Evolutionary conservation across 768 basidiomycete genomes (phyloP), one percentile per base, ranked within the genome.

Genomic region (Leccinum aurantiacum): DNA sequence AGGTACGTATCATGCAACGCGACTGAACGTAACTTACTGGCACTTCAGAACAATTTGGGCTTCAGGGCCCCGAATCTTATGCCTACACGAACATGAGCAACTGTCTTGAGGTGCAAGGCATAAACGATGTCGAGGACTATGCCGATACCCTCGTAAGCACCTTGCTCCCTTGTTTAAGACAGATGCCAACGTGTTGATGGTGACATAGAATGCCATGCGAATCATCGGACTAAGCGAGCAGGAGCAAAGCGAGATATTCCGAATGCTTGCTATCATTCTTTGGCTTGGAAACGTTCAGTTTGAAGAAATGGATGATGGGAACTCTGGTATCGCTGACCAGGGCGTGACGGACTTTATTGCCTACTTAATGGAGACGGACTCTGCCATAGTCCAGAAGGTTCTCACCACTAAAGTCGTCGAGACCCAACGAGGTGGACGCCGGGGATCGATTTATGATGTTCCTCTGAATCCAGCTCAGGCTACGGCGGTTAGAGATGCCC

Each of bases 241-340:
- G 9, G 97, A 99, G 72, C 95, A 98, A 72, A 85, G 78, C 69
- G 90, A 95, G 65, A 98, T 99, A 66, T 91, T 95, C 75, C 87
- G 94, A 59, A 91, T 93, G 84, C 82, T 99, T 49, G 93, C 96
- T 6, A 82, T 87, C 59, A 81, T 98, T 68, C 83, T 99, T 13
- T 98, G 97, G 97, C 82, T 99, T 3, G 97, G 97, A 47, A 99
- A 99, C 64, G 89, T 96, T 19, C 90, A 94, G 65, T 99, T 95
- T 70, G 76, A 76, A 37, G 94, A 97, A 72, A 83, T 82, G 72
- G 93, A 95, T 63, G 90, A 96, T 60, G 95, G 95, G 17, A 96
- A 98, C 71, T 84, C 95, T 1, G 69, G 72, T 27, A 82, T 98
- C 38, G 71, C 84, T 3, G 97, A 99, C 71, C 81, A 88, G 6